Evolutionary conservation across 2,329 filamentous ascomycete species (phyloP), one percentile per base, ranked within the genome.

Genomic region (Capronia coronata): DNA sequence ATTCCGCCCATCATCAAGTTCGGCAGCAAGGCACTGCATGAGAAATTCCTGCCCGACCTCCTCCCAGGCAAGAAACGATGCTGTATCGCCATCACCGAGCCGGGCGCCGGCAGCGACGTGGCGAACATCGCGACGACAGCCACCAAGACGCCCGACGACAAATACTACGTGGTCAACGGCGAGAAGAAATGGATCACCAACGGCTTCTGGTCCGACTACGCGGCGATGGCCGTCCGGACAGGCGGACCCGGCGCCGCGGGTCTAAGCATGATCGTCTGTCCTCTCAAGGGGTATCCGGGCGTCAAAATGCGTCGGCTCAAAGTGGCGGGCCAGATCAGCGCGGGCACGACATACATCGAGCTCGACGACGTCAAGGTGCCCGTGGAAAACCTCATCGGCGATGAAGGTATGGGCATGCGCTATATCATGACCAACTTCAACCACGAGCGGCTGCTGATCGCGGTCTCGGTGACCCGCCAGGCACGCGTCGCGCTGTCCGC

Each of bases 341-440:
- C 79, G 1, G 85, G 84, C 2, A 88, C 84, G 1, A 86, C 85
- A 0, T 88, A 79, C 65, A 87, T 89, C 59, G 83, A 86, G 62
- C 73, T 89, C 1, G 84, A 87, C 60, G 83, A 88, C 46, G 85
- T 88, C 16, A 75, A 79, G 49, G 84, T 89, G 1, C 84, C 84
- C 0, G 75, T 80, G 0, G 76, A 78, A 61, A 87, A 88, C 62
- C 67, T 88, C 6, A 79, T 89, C 49, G 85, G 84, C 2, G 59
- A 72, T 16, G 84, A 88, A 64, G 84, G 83, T 9, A 70, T 77
- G 60, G 85, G 85, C 3, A 87, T 89, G 83, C 75, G 72, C 51
- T 85, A 86, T 62, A 78, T 85, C 61, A 86, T 86, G 82, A 83
- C 79, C 46, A 86, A 88, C 68, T 88, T 88, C 75, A 88, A 88